Evolutionary conservation across 768 basidiomycete genomes (phyloP).

Genomic region (Lactarius trivialis): DNA sequence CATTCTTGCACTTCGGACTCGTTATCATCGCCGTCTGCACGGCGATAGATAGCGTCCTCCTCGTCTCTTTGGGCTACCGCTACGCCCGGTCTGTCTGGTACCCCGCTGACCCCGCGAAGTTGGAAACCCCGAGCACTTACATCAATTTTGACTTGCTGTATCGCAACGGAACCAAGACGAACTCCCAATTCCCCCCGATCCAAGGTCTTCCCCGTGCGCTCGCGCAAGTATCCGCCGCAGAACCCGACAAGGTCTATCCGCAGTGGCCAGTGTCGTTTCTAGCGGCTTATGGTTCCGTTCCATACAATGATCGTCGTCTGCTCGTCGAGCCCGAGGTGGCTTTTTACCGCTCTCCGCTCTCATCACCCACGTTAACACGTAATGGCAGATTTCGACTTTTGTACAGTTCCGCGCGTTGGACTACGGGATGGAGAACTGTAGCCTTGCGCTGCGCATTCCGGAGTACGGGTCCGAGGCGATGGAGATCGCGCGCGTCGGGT

Average conservation of each 20-base stretch:
- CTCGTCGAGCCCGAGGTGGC: conserved; percentile 2
- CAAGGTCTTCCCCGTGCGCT: neutral
- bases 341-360: neutral
- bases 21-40: neutral
- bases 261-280: conserved; percentile 13
- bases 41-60: neutral
- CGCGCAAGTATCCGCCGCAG: neutral
- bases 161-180: conserved; percentile 10
- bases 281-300: conserved; percentile 4
- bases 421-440: conserved; percentile 6
- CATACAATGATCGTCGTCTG: conserved; percentile 6
- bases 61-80: conserved; percentile 8
- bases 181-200: neutral
- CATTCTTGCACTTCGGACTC: neutral
- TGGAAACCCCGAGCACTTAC: conserved; percentile 4
- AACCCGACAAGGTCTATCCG: conserved; percentile 8
- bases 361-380: neutral
- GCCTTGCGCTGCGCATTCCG: neutral
- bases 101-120: neutral
- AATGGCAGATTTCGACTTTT: conserved; percentile 4
- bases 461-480: neutral
- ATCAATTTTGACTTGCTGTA: conserved; percentile 15
- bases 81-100: neutral
- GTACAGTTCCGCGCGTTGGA: conserved; percentile 9
- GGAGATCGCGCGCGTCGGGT: neutral